Evolutionary conservation across 257 asterid species (phyloP), one percentile per base, ranked within the genome.

Genomic region (Apocynum venetum): DNA sequence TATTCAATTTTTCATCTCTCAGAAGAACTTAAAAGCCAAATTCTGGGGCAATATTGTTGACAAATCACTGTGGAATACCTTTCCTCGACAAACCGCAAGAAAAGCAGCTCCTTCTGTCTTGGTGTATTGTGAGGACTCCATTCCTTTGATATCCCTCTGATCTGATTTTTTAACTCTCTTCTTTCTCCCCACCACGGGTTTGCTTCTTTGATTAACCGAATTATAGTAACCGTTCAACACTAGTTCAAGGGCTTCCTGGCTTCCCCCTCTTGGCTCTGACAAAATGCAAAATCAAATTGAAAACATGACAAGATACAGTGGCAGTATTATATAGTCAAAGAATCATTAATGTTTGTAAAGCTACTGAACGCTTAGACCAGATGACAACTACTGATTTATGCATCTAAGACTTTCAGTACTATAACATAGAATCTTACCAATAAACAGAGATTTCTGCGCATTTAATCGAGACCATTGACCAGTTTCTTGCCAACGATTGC

Each of bases 1-100:
- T 52, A 38, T 66, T 46, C 55, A 63, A 51, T 15, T 51, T 25
- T 31, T 49, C 13, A 10, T 25, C 8, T 46, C 63, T 25, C 49
- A 25, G 69, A 13, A 13, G 49, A 25, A 73, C 25, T 14, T 57
- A 11, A 38, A 74, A 2, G 60, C 49, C 51, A 4, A 49, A 77
- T 5, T n/a, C 19, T 4, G 44, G 43, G 46, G 40, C 66, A 43
- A 55, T 41, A 40, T 2, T 60, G 15, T 61, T 49, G 49, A 76
- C 73, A 75, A 52, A 69, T 51, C 55, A 74, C 13, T 38, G 38
- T 31, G 43, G 71, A 79, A 71, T 89, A 95, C 99, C 99, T 91
- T 93, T 85, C 99, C 99, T 77, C 99, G 93, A 80, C 99, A 93
- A 87, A 93, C 99, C 25, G 99, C 99, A 77, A 96, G 88, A 83